Base-by-base conservation (phyloP, 1,284 basidiomycete genomes). In the Thecaphora thlaspeos region DNA sequence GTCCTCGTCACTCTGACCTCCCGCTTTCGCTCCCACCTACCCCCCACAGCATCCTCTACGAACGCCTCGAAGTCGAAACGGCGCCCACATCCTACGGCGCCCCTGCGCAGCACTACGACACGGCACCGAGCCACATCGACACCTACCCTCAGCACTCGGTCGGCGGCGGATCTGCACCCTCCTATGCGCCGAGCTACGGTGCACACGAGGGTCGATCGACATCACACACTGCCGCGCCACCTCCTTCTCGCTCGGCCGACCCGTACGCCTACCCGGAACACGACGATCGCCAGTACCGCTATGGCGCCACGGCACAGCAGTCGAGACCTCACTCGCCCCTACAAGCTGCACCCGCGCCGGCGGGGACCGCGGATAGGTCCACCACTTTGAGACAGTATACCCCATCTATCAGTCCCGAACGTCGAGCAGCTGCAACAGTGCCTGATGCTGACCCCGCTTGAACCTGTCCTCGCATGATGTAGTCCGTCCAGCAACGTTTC, bases 1-100 rank as follows among this genome's bases (percentile, higher is more conserved):
- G 28, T n/a, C n/a, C n/a, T n/a, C n/a, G n/a, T n/a, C n/a, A n/a
- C n/a, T n/a, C n/a, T n/a, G n/a, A n/a, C n/a, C 37, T 21, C 37
- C 37, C 37, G 8, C 37, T 17, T 7, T 3, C 2, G 18, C 26
- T 36, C 17, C 19, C 17, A 8, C 24, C 17, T 41, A 17, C 2
- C 5, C 30, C 11, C 5, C 23, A 3, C 40, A 65, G 61, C n/a
- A 69, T 75, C 34, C 63, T 75, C 19, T 73, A 73, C 55, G 72
- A 75, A 21, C 53, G 64, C 5, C 49, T 75, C 7, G 71, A 71
- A 38, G 57, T 60, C 18, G 67, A 71, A 39, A 67, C 59, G 15
- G 58, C 56, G 36, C 51, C 55, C 12, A 56, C 50, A 3, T 54
- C 59, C 43, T 3, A 40, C 48, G 4, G 47, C 59, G 17, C 38